Conservation (phyloP, 1,284 basidiomycete species). For the Ceratobasidium theobromae region DNA sequence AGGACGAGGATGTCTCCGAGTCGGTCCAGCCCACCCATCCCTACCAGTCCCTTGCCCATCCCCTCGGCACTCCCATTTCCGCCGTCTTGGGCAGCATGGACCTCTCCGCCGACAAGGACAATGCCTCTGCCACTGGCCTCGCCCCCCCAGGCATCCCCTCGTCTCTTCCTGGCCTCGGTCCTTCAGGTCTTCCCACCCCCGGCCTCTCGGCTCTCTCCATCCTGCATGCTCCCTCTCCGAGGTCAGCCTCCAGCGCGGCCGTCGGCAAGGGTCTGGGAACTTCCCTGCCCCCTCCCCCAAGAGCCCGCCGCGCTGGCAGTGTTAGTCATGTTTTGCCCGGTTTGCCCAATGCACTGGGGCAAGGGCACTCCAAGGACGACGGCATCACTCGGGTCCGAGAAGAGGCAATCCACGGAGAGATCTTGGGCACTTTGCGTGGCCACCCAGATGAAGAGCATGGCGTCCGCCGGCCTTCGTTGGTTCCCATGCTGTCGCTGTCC, state of each 20-base stretch:
- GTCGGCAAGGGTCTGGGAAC: conserved; percentile 4
- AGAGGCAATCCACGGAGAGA: not conserved
- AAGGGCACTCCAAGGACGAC: not conserved
- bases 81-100: conserved; percentile 29
- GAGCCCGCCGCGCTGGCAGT: conserved; percentile 19
- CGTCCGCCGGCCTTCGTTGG: not conserved
- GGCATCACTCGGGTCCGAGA: not conserved
- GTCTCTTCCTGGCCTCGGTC: not conserved
- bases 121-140: not conserved
- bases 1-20: not conserved
- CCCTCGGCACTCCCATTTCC: conserved; percentile 27
- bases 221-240: not conserved
- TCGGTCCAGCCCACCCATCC: not conserved
- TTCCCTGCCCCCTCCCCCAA: conserved; percentile 23
- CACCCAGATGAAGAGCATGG: not conserved
- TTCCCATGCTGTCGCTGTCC: conserved; percentile 25
- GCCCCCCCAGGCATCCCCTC: not conserved
- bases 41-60: not conserved
- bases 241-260: not conserved
- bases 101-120: conserved; percentile 4
- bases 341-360: not conserved
- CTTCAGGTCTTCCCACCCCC: not conserved
- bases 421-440: not conserved
- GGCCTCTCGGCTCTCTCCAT: not conserved
- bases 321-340: conserved; percentile 23